These are phyloP conservation scores for Schizophyllum amplum DNA, from an alignment of 1,284 basidiomycete genomes.

Conservation along the genomic window DNA sequence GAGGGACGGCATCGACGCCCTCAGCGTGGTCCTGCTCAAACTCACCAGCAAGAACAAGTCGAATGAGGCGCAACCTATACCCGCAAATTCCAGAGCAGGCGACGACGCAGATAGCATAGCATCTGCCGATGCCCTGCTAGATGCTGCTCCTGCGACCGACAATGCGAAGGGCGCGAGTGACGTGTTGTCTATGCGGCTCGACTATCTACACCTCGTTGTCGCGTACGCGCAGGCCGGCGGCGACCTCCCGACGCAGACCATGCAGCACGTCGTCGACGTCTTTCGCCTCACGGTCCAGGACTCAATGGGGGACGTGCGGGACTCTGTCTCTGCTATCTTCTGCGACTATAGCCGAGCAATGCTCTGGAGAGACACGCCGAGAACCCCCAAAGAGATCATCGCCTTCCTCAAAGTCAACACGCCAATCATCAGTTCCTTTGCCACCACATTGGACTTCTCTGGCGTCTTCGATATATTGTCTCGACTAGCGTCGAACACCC, in stretches of 20 bases:
- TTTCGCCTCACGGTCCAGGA: slow-evolving; percentile 55
- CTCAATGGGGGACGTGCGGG: slow-evolving; percentile 25
- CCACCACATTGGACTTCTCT: slow-evolving; percentile 51
- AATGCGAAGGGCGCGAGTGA: slow-evolving; percentile 44
- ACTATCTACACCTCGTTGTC: slow-evolving; percentile 56
- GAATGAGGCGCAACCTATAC: slow-evolving; percentile 20
- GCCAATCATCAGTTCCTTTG: slow-evolving; percentile 48
- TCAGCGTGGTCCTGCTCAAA: slow-evolving; percentile 50
- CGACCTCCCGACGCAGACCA: slow-evolving; percentile 34
- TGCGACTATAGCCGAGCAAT: slow-evolving; percentile 38
- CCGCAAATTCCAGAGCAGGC: not conserved
- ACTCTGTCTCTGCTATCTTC: slow-evolving; percentile 41
- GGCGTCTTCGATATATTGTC: slow-evolving; percentile 50
- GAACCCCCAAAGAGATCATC: slow-evolving; percentile 41
- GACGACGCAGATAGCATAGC: not conserved
- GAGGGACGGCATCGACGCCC: slow-evolving; percentile 59
- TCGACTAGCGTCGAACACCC: slow-evolving; percentile 35
- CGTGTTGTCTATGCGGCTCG: slow-evolving; percentile 48
- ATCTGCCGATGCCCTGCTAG: not conserved
- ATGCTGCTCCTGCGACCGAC: slow-evolving; percentile 17
- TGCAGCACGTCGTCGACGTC: slow-evolving; percentile 49
- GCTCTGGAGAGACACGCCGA: slow-evolving; percentile 34
- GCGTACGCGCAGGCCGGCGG: slow-evolving; percentile 53
- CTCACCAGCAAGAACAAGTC: slow-evolving; percentile 39
- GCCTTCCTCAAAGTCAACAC: slow-evolving; percentile 49